Conservation (phyloP, 139 green algal species). For the Pycnococcus provasolii region DNA sequence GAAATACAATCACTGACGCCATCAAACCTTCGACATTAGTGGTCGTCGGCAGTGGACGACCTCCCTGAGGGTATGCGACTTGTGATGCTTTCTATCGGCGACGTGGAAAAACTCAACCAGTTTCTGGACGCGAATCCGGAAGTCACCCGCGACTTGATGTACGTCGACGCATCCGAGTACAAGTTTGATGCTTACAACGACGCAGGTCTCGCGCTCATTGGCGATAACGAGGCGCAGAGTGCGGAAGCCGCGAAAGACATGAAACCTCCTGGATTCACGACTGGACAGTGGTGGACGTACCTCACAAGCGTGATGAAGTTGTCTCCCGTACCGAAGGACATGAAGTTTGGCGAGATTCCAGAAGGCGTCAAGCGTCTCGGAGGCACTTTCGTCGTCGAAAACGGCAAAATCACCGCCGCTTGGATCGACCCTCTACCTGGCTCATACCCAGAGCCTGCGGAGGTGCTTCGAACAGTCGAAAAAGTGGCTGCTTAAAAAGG, state of each 20-base stretch:
- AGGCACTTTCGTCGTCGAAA: constrained; percentile 25
- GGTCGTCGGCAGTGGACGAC: too few relatives aligned
- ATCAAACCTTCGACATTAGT: too few relatives aligned
- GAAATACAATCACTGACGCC: too few relatives aligned
- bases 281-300: constrained; percentile 22
- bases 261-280: neutral
- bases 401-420: constrained; percentile 16
- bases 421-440: constrained; percentile 11
- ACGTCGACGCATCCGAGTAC: constrained; percentile 17
- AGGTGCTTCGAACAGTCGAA: neutral
- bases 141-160: neutral
- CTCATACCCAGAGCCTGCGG: constrained; percentile 4
- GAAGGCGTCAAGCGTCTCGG: constrained; percentile 24
- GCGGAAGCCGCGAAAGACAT: constrained; percentile 2
- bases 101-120: constrained; percentile 27
- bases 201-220: constrained; percentile 17
- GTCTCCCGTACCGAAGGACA: constrained; percentile 14
- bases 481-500: too few relatives aligned
- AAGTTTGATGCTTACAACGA: constrained; percentile 20
- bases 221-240: neutral
- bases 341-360: constrained; percentile 2
- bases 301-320: constrained; percentile 20
- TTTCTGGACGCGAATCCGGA: constrained; percentile 26
- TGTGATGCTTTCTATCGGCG: constrained; percentile 9
- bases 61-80: too few relatives aligned